These are phyloP conservation scores for Ascosphaera pollenicola DNA, from an alignment of 2,329 filamentous ascomycete genomes.

Conservation along the genomic window DNA sequence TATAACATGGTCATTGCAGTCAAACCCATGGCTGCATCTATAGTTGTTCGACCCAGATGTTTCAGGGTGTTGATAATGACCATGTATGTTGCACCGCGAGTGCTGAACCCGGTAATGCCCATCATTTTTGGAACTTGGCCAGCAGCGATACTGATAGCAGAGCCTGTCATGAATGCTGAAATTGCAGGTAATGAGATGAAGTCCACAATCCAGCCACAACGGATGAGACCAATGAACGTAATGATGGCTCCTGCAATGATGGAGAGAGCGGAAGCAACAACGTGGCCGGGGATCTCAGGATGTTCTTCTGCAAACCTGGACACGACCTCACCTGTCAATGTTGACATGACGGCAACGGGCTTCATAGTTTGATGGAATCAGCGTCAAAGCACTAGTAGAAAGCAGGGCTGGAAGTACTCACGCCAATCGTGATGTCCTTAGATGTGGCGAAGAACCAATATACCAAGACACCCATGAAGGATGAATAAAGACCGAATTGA, in stretches of 20 bases:
- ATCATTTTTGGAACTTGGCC: constrained; percentile 69
- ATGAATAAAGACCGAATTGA: constrained; percentile 79
- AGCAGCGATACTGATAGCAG: constrained; percentile 65
- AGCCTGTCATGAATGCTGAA: constrained; percentile 92
- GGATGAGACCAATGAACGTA: constrained; percentile 52
- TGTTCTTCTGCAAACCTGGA: constrained; percentile 33
- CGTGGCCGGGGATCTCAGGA: constrained; percentile 35
- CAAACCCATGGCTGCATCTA: constrained; percentile 82
- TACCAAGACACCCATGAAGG: constrained; percentile 81
- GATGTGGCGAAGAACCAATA: constrained; percentile 99
- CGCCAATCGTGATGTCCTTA: constrained; percentile 93
- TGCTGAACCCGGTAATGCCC: constrained; percentile 52
- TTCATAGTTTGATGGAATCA: constrained; percentile 15
- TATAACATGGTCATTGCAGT: constrained; percentile 62
- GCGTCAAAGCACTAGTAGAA: constrained; percentile 3
- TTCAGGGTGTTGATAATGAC: constrained; percentile 71
- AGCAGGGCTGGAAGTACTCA: constrained; percentile 23
- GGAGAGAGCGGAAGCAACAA: constrained; percentile 57
- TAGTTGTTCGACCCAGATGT: constrained; percentile 37
- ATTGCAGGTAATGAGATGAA: constrained; percentile 79
- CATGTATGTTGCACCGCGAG: constrained; percentile 53
- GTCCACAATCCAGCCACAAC: constrained; percentile 77
- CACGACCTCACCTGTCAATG: constrained; percentile 66
- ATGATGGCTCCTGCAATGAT: constrained; percentile 61
- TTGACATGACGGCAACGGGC: constrained; percentile 92